Evolutionary conservation across 1,284 basidiomycete species (phyloP).

Genomic region (Phellopilus nigrolimitatus): DNA sequence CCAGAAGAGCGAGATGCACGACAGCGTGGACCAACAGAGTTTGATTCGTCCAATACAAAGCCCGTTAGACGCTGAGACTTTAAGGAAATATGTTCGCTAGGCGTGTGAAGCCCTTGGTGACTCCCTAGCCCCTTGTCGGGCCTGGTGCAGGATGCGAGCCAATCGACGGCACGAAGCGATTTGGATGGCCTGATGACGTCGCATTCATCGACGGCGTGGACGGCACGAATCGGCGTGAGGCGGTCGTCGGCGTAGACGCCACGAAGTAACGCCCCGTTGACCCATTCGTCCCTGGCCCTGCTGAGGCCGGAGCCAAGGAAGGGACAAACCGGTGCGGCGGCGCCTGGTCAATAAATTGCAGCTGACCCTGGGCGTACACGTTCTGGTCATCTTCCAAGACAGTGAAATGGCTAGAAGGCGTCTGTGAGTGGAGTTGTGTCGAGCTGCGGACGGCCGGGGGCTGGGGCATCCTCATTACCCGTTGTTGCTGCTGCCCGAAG

Average conservation of each 20-base stretch:
- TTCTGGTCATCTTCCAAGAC: background rate
- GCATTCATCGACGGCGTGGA: background rate
- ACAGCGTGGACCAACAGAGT: too few species aligned
- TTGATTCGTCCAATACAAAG: too few species aligned
- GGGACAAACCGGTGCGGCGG: slow-evolving; percentile 11
- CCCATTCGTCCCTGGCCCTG: background rate
- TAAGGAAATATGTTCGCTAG: too few species aligned
- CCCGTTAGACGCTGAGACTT: too few species aligned
- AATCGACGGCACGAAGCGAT: background rate
- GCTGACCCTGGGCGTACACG: background rate
- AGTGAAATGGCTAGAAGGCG: too few species aligned
- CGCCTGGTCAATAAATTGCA: background rate
- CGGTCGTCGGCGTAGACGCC: slow-evolving; percentile 2
- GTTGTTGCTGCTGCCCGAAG: too few species aligned
- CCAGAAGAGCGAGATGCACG: too few species aligned
- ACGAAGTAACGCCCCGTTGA: background rate
- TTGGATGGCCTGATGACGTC: background rate
- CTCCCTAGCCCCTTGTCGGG: too few species aligned
- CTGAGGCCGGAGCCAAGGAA: background rate
- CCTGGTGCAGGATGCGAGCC: background rate
- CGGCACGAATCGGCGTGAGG: slow-evolving; percentile 4
- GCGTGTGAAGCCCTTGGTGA: too few species aligned
- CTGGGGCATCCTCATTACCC: too few species aligned
- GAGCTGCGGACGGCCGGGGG: too few species aligned
- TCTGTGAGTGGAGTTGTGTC: too few species aligned